Evolutionary conservation across 2,329 filamentous ascomycete genomes (phyloP), one percentile per base, ranked within the genome.

Genomic region (Colletotrichum neosansevieriae): DNA sequence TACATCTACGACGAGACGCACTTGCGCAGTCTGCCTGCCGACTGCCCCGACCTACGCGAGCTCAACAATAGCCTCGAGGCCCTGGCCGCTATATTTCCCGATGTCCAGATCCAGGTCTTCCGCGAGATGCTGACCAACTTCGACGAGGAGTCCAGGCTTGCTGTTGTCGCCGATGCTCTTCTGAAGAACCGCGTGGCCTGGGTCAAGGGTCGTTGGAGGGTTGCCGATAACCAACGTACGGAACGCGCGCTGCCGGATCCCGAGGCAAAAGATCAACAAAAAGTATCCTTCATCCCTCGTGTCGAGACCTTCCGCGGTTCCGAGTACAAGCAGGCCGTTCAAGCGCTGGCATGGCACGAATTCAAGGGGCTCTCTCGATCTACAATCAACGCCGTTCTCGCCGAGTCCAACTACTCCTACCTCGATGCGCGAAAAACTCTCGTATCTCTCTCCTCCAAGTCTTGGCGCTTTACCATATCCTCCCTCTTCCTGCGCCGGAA

Each of bases 31-130:
- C 71, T 83, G 24, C 77, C 79, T 7, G 80, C 82, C 71, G 87
- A 90, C 68, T 81, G 86, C 40, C 86, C 87, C 44, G 87, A 93
- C 73, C 83, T 94, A 24, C 84, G 87, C 72, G 88, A 91, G 67
- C 84, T 95, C 56, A 95, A 95, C 80, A 83, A 83, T 58, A 86
- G 89, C 73, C 87, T 96, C 71, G 86, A 88, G 69, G 88, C 86
- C 12, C 86, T 96, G 49, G 88, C 89, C 21, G 88, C 88, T 54
- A 85, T 94, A 9, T 96, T 96, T 72, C 93, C 93, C 32, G 89
- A 94, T 78, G 84, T 94, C n/a, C 91, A 94, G 78, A 84, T 92
- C 68, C 92, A 94, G 72, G 92, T 94, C 17, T 93, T 96, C 75
- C 88, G 92, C 50, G 92, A 95, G 81, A 92, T 96, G 87, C 87